Base-by-base conservation (phyloP, 2,329 filamentous ascomycete genomes). In the Apiospora phragmitis region DNA sequence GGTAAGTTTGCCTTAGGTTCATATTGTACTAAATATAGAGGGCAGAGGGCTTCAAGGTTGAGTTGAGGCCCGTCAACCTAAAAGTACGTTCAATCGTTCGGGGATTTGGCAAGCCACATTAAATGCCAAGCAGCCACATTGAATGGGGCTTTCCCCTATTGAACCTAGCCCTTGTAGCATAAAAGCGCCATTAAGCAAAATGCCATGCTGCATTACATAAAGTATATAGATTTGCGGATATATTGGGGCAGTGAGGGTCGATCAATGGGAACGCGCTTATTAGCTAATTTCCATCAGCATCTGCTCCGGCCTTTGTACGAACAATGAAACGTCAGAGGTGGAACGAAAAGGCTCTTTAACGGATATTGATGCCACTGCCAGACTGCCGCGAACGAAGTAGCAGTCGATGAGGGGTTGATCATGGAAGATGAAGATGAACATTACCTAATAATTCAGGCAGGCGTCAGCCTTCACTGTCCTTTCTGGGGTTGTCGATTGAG, bases 211-310 rank as follows among this genome's bases (percentile, higher is more conserved):
- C 1, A 12, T 41, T 41, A 26, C 47, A 49, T 38, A n/a, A n/a
- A n/a, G n/a, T n/a, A 62, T 21, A 38, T 38, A 38, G 51, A 59
- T 59, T 62, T 62, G 55, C 55, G 55, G 55, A 62, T 62, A 62
- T 38, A 38, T n/a, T 62, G 55, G 55, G 55, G 55, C 55, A 62
- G 55, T 62, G 55, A 62, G 55, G 47, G 47, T 8, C 32, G 32
- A 62, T 62, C 55, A 38, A 38, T 62, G 55, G 55, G 55, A 35
- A 35, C 55, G 32, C 55, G 55, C 32, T 62, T 62, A 62, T 62
- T 62, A 62, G 55, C 38, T 38, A 62, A 62, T 62, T 62, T 62
- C 55, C 55, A 62, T 62, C 32, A 62, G 9, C 21, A 38, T 21
- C 18, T 38, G 6, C 18, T 38, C 29, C 32, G 55, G 14, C 21